Conservation (phyloP, 2,329 filamentous ascomycete species). For the Cytospora piceicola region DNA sequence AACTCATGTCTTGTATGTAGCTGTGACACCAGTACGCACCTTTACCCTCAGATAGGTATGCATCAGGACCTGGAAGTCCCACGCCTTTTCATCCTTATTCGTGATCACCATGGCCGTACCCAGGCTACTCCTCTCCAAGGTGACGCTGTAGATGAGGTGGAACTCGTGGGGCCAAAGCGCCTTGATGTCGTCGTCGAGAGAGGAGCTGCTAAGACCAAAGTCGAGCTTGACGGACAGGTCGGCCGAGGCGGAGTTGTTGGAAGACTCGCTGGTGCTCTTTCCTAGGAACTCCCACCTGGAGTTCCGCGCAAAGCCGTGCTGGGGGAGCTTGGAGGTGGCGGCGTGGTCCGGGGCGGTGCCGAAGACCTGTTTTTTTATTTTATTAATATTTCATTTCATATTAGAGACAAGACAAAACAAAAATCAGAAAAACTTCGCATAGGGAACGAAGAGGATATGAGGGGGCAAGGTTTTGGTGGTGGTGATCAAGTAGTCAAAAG, state of each 20-base stretch:
- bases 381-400: too few relatives aligned
- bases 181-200: slow-evolving; percentile 69
- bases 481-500: not conserved
- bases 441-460: too few relatives aligned
- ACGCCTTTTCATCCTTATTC: slow-evolving; percentile 80
- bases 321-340: slow-evolving; percentile 77
- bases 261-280: slow-evolving; percentile 73
- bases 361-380: slow-evolving; percentile 74
- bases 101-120: slow-evolving; percentile 83
- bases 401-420: not conserved
- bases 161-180: slow-evolving; percentile 86
- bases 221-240: slow-evolving; percentile 86
- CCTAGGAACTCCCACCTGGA: slow-evolving; percentile 93
- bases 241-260: slow-evolving; percentile 39
- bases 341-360: slow-evolving; percentile 78
- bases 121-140: slow-evolving; percentile 73
- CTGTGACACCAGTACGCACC: slow-evolving; percentile 55
- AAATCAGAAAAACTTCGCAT: slow-evolving; percentile 4
- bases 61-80: slow-evolving; percentile 89
- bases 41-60: slow-evolving; percentile 87
- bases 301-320: slow-evolving; percentile 93
- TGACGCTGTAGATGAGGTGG: slow-evolving; percentile 90
- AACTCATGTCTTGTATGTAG: not conserved
- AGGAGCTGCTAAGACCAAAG: slow-evolving; percentile 81
- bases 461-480: not conserved